phyloP scores from a whole-genome alignment of 1,139 yeast species.

The Candida dubliniensis region DNA sequence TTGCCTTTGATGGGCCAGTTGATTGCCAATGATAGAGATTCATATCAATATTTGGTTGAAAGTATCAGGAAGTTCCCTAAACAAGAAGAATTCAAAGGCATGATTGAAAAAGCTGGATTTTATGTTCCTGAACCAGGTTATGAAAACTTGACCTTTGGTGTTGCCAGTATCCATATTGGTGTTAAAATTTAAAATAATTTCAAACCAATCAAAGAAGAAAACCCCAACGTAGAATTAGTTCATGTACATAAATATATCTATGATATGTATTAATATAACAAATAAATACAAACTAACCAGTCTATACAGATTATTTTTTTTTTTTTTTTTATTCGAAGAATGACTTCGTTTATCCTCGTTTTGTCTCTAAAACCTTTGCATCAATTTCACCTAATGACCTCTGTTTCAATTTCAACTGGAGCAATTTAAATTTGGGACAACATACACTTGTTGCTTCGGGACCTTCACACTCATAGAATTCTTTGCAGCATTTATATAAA shows the following conservation, averaged over 20 bases:
- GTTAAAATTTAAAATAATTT: conserved; percentile 55
- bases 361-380: conserved; percentile 43
- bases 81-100: conserved; percentile 84
- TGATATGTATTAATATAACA: neutral
- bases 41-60: conserved; percentile 94
- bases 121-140: conserved; percentile 84
- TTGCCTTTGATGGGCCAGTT: conserved; percentile 95
- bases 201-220: no score
- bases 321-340: neutral
- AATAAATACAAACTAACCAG: no score
- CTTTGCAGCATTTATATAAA: conserved; percentile 60
- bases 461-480: conserved; percentile 55
- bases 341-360: neutral
- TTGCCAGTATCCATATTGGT: conserved; percentile 95
- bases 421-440: conserved; percentile 60
- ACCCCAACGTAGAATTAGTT: neutral
- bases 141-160: conserved; percentile 94
- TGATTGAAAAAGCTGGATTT: conserved; percentile 96
- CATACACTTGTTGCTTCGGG: conserved; percentile 57
- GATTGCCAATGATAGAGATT: conserved; percentile 90
- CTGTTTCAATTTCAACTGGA: conserved; percentile 59
- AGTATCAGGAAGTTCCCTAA: conserved; percentile 88
- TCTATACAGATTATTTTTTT: neutral
- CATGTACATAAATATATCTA: neutral
- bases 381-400: conserved; percentile 52